Percentiles rank a stretch among this genome's conserved stretches.
phyloP scores from a whole-genome alignment of 164 flowering plant genomes.

The Macadamia tetraphylla region DNA sequence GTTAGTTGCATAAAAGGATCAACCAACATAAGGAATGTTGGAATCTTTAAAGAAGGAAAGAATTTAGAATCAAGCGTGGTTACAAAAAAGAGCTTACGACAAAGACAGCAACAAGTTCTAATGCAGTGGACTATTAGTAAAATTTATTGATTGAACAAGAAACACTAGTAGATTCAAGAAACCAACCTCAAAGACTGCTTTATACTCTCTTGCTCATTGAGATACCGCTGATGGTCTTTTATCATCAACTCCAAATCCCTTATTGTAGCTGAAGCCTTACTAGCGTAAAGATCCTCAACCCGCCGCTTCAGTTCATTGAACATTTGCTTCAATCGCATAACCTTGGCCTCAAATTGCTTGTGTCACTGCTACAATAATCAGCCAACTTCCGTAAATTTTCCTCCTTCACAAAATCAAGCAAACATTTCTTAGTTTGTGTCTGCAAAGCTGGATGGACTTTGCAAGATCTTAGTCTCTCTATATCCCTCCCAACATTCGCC shows the following conservation, averaged over 20 bases:
- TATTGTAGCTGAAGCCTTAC: conserved; percentile 42
- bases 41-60: too few species aligned
- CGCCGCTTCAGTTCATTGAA: conserved; percentile 67
- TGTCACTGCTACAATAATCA: conserved; percentile 65
- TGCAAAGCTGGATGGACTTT: conserved; percentile 77
- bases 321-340: conserved; percentile 65
- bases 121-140: not conserved
- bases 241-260: conserved; percentile 57
- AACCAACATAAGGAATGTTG: too few species aligned
- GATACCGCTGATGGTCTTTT: conserved; percentile 60
- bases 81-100: not conserved
- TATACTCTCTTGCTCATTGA: conserved; percentile 79
- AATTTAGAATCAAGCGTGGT: too few species aligned
- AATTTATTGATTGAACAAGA: not conserved
- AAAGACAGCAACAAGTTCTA: not conserved
- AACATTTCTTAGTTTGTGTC: conserved; percentile 53
- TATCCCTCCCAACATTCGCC: conserved; percentile 57
- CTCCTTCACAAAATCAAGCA: conserved; percentile 90
- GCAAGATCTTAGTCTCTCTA: conserved; percentile 61
- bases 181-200: conserved; percentile 93
- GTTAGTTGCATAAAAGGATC: too few species aligned
- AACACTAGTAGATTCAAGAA: not conserved
- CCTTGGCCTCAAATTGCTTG: conserved; percentile 81
- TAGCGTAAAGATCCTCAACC: conserved; percentile 69
- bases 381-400: conserved; percentile 61